Evolutionary conservation across 768 basidiomycete genomes (phyloP), one percentile per base, ranked within the genome.

Genomic region (Xerocomellus intermedius): DNA sequence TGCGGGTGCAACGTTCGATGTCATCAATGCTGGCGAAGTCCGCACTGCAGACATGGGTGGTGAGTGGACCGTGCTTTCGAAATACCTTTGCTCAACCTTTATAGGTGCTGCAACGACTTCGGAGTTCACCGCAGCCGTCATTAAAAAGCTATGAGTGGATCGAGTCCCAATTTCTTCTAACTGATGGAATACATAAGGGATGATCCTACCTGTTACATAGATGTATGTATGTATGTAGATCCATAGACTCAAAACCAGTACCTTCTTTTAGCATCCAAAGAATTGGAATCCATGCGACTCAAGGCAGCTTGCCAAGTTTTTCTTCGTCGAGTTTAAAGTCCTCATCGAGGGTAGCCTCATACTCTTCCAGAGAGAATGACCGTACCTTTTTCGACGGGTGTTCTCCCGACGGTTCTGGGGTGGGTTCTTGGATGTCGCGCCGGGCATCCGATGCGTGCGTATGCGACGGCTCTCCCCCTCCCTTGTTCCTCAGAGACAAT

Each of bases 31-130:
- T 54, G 89, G 88, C 61, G 88, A 91, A 70, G 83, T 96, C 69
- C 83, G 89, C 70, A 99, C 96, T 32, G 87, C 91, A 55, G 96
- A 99, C 66, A 91, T 98, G 89, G 90, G 90, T 55, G 95, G 94
- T 90, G 74, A 73, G 85, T 79, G 14, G 54, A 52, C 30, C 24
- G 12, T 13, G 24, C 28, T 35, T 26, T 21, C 35, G 32, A 26
- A 8, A 38, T 47, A 39, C 45, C 52, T 42, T 30, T 45, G 35
- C 33, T 66, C 51, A 60, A 55, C 50, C 35, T 35, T 52, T 22
- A 12, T 56, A 91, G 92, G 94, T 53, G 85, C 87, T 58, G 83
- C 92, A 42, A 91, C 89, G 28, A 99, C 96, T 54, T 92, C 91
- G 28, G 96, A 98, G 66, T 94, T 99, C 77, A 99, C 97, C 37